Base-by-base conservation (phyloP, 2,329 filamentous ascomycete genomes). In the Aspergillus phoenicis region DNA sequence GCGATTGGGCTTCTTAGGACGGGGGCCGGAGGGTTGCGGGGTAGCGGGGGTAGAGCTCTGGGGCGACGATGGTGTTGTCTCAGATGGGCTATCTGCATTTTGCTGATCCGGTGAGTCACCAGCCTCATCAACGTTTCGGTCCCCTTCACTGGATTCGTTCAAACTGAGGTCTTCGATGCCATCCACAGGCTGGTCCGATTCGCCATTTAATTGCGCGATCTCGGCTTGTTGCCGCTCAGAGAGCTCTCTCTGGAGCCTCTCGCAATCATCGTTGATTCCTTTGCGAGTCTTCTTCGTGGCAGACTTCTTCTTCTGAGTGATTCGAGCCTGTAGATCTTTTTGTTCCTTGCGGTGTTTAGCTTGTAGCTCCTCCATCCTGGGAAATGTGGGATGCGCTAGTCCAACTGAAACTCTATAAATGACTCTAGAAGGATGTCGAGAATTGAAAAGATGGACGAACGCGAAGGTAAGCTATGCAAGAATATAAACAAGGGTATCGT, bases 271-370 rank as follows among this genome's bases (percentile, higher is more conserved):
- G 64, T 87, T 87, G 43, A 94, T 82, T 28, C 89, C 88, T 74
- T 89, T 87, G 53, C 86, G 82, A 8, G 86, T 87, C 76, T 88
- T 89, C 80, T 98, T 99, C 51, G 90, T 96, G 15, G 95, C 93
- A 68, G 91, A 89, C 82, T 97, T 98, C 83, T 97, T 99, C 84
- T 97, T 98, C 79, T 90, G 93, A 5, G 91, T 97, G 71, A 96
- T 88, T 62, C 89, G 88, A 54, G 87, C 85, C 75, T 96, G 91
- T 26, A 99, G 84, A 63, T 98, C 94, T 68, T 88, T 89, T 75
- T 90, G 88, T 79, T 99, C 94, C 77, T 91, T 95, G 70, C 91
- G 88, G 75, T 99, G 95, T 51, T 89, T 89, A 39, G 87, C 81
- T 69, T 91, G 88, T 59, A 95, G 80, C 64, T 91, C 88, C 62